A percentile compares a stretch with the other conserved stretches of the same genome.
Evolutionary conservation across 768 basidiomycete species (phyloP).

Genomic region (Xerocomellus amylosporus): DNA sequence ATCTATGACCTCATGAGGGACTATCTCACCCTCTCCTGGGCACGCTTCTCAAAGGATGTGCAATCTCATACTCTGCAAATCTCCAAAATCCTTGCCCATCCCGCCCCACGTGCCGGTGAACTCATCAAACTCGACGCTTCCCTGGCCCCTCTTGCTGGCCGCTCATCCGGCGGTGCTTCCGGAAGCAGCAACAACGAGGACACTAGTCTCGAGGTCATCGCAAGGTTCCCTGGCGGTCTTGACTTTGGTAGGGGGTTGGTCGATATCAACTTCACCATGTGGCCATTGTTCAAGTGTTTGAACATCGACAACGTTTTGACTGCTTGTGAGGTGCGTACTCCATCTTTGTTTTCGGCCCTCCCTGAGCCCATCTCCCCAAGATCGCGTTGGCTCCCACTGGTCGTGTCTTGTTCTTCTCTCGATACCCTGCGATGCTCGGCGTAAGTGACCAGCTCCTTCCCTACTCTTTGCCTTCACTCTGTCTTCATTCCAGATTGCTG

Average conservation of each 20-base stretch:
- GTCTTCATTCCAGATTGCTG: slow-evolving; percentile 59
- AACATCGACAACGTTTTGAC: slow-evolving; percentile 93
- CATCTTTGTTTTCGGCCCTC: not conserved
- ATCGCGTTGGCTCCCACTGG: slow-evolving; percentile 87
- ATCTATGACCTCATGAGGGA: slow-evolving; percentile 96
- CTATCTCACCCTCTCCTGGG: slow-evolving; percentile 94
- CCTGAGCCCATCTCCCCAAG: slow-evolving; percentile 33
- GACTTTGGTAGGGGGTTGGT: slow-evolving; percentile 90
- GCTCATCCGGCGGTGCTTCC: slow-evolving; percentile 44
- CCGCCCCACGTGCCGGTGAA: slow-evolving; percentile 84
- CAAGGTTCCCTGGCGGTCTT: slow-evolving; percentile 88
- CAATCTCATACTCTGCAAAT: slow-evolving; percentile 90
- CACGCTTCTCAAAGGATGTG: slow-evolving; percentile 90
- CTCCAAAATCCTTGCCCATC: slow-evolving; percentile 82
- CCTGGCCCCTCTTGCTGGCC: slow-evolving; percentile 43
- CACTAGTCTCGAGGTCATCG: slow-evolving; percentile 73
- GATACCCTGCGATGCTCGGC: slow-evolving; percentile 89
- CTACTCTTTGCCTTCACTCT: not conserved
- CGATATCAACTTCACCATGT: slow-evolving; percentile 95
- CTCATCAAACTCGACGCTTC: slow-evolving; percentile 84
- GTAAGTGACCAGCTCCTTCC: slow-evolving; percentile 36
- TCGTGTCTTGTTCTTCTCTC: slow-evolving; percentile 81
- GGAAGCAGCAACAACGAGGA: slow-evolving; percentile 30
- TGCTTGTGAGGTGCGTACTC: slow-evolving; percentile 69
- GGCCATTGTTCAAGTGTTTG: slow-evolving; percentile 91